A percentile compares a stretch with the other conserved stretches of the same genome.
These are phyloP conservation scores for Phytopythium cucurbitacearum DNA, from an alignment of 352 stramenopile species.

Conservation along the genomic window DNA sequence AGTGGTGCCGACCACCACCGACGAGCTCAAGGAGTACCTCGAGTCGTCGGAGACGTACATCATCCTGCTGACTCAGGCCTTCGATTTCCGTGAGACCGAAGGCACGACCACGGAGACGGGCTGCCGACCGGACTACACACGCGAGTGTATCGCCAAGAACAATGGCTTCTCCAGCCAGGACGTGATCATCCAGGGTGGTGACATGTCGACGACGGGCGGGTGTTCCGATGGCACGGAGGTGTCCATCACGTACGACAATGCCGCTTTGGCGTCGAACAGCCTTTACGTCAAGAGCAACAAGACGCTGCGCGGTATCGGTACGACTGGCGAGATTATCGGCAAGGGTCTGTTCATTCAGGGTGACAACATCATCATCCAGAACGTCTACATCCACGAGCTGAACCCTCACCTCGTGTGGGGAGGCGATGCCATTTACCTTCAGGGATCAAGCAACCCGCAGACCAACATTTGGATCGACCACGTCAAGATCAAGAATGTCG, in stretches of 20 bases:
- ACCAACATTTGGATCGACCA: constrained; percentile 43
- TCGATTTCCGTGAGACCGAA: constrained; percentile 37
- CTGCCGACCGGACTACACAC: constrained; percentile 29
- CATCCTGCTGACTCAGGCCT: constrained; percentile 32
- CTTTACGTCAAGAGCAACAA: constrained; percentile 37
- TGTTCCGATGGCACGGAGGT: constrained; percentile 27
- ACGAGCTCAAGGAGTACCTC: constrained; percentile 30
- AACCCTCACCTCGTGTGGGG: constrained; percentile 27
- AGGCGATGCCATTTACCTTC: constrained; percentile 16
- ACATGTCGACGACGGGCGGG: constrained; percentile 46
- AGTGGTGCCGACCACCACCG: constrained; percentile 31
- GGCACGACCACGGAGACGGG: constrained; percentile 34
- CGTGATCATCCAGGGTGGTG: constrained; percentile 44
- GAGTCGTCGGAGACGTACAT: constrained; percentile 19
- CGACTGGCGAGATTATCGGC: constrained; percentile 26
- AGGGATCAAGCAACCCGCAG: constrained; percentile 18
- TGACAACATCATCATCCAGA: constrained; percentile 44
- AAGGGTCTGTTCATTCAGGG: constrained; percentile 30
- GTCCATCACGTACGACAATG: constrained; percentile 18
- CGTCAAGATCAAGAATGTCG: constrained; percentile 20
- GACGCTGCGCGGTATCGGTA: constrained; percentile 28
- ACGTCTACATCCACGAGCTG: constrained; percentile 6
- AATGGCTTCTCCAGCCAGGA: constrained; percentile 38
- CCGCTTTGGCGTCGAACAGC: constrained; percentile 7
- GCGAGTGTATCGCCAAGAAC: constrained; percentile 25